phyloP scores from a whole-genome alignment of 495 filamentous ascomycete genomes.

The Chaetomium tenue region DNA sequence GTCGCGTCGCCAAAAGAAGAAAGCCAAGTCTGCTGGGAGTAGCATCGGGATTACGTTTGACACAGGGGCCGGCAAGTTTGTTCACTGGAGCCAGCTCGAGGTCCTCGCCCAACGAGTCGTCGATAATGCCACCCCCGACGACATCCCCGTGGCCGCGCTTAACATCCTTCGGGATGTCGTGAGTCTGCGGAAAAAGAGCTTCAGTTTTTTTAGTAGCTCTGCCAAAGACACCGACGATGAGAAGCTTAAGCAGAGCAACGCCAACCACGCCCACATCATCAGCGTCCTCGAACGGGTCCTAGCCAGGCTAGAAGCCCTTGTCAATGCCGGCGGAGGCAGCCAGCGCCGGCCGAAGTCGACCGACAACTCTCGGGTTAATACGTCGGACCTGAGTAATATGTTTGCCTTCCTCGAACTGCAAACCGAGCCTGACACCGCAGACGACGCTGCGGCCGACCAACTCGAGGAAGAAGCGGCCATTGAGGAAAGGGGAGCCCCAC shows the following conservation, averaged over 20 bases:
- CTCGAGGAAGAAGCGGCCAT: constrained; percentile 7
- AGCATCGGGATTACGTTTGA: neutral
- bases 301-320: constrained; percentile 25
- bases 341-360: neutral
- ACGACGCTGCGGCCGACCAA: constrained; percentile 16
- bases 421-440: constrained; percentile 1
- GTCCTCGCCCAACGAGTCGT: constrained; percentile 24
- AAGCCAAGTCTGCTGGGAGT: constrained; percentile 14
- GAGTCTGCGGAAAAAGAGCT: constrained; percentile 31
- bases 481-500: constrained; percentile 4
- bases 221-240: constrained; percentile 21
- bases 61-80: constrained; percentile 11
- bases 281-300: constrained; percentile 31
- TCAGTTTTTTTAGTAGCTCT: constrained; percentile 26
- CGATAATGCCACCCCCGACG: constrained; percentile 27
- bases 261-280: constrained; percentile 31
- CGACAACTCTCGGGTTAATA: constrained; percentile 1
- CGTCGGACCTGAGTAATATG: constrained; percentile 33
- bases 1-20: constrained; percentile 18
- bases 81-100: constrained; percentile 31
- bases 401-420: constrained; percentile 33
- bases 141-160: constrained; percentile 29
- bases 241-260: constrained; percentile 27
- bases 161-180: constrained; percentile 34
- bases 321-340: neutral